phyloP scores from a whole-genome alignment of 2,329 filamentous ascomycete species.

The Diplocarpon mali region DNA sequence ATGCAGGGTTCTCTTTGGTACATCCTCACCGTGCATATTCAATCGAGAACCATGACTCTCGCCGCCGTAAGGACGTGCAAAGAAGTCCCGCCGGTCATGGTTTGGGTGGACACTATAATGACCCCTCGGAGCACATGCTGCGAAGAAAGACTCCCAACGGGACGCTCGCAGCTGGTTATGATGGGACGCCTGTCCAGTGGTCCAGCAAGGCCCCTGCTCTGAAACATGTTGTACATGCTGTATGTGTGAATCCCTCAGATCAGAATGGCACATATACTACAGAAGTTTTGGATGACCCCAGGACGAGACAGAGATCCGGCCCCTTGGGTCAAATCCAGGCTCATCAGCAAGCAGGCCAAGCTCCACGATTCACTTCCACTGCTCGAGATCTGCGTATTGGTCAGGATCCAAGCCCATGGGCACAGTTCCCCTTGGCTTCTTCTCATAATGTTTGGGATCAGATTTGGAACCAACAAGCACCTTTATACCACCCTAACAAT shows the following conservation, averaged over 20 bases:
- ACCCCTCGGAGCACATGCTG: constrained; percentile 59
- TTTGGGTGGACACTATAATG: constrained; percentile 20
- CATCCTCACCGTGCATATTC: constrained; percentile 21
- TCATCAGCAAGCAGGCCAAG: constrained; percentile 19
- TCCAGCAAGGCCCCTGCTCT: constrained; percentile 62
- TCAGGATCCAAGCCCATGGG: not conserved
- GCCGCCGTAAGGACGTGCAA: constrained; percentile 9
- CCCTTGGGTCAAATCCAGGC: constrained; percentile 14
- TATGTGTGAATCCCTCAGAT: constrained; percentile 27
- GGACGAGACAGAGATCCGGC: constrained; percentile 14
- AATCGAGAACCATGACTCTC: constrained; percentile 17
- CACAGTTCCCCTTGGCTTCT: constrained; percentile 15
- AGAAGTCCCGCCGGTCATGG: constrained; percentile 8
- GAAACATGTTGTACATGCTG: constrained; percentile 73
- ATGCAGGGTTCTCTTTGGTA: constrained; percentile 13
- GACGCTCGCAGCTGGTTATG: constrained; percentile 85
- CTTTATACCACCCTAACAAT: constrained; percentile 27
- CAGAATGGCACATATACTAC: constrained; percentile 8
- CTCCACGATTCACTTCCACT: constrained; percentile 2
- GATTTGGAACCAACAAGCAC: constrained; percentile 17
- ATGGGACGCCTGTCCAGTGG: constrained; percentile 67
- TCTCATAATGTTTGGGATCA: constrained; percentile 19
- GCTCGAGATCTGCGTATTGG: constrained; percentile 5
- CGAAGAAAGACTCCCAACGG: constrained; percentile 89
- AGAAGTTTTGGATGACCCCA: constrained; percentile 7